Percentiles rank a stretch among this genome's conserved stretches.
phyloP scores from a whole-genome alignment of 73 alveolate genomes.

The Diophrys sp. region DNA sequence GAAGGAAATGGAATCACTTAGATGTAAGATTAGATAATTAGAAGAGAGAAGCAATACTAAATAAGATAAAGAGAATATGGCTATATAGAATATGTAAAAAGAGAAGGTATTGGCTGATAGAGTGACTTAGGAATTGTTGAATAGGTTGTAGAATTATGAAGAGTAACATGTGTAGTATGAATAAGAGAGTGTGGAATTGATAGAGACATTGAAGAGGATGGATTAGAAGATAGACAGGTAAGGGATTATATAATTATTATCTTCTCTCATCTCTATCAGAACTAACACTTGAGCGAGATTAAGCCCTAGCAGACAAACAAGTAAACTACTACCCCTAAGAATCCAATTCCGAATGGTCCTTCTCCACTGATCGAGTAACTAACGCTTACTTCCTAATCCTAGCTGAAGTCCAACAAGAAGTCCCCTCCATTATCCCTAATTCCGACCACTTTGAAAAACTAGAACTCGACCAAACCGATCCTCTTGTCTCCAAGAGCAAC shows the following conservation, averaged over 20 bases:
- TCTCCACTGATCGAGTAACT: background rate
- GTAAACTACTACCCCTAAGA: too few relatives aligned
- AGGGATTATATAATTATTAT: too few relatives aligned
- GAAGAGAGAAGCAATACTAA: conserved; percentile 8
- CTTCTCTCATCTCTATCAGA: too few relatives aligned
- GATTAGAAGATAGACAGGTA: background rate
- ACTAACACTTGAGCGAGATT: too few relatives aligned
- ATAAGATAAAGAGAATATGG: background rate
- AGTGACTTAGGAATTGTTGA: conserved; percentile 28
- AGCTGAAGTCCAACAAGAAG: background rate
- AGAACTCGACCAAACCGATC: too few relatives aligned
- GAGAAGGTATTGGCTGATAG: conserved; percentile 31
- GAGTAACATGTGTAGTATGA: conserved; percentile 1
- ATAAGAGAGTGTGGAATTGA: background rate
- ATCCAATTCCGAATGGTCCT: too few relatives aligned
- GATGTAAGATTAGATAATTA: conserved; percentile 3
- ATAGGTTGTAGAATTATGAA: conserved; percentile 20
- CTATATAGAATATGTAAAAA: background rate
- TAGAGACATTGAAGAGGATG: background rate
- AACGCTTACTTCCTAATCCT: background rate
- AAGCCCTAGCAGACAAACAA: too few relatives aligned
- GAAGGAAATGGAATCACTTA: conserved; percentile 24
- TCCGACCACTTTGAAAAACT: too few relatives aligned
- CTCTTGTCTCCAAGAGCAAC: too few relatives aligned
- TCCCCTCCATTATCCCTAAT: background rate